These are phyloP conservation scores for Fusarium beomiforme DNA, from an alignment of 2,329 filamentous ascomycete species.

Conservation along the genomic window DNA sequence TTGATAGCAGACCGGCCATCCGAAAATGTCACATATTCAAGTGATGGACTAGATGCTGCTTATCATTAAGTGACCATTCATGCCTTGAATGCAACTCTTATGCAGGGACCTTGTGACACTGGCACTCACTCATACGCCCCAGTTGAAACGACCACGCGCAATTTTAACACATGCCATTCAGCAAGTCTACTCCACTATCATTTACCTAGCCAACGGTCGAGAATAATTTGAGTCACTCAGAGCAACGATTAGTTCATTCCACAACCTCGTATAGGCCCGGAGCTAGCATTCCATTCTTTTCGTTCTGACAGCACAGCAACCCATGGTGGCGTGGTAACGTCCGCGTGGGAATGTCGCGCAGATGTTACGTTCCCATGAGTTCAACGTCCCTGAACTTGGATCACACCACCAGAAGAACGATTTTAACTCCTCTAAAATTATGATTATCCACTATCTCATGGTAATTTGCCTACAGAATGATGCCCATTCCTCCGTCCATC, in stretches of 20 bases:
- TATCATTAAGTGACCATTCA: not conserved
- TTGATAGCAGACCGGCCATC: not conserved
- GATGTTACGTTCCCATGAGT: not conserved
- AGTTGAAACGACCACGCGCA: conserved; percentile 17
- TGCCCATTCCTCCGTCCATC: conserved; percentile 18
- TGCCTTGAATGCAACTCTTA: not conserved
- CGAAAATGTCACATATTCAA: not conserved
- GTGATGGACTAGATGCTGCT: not conserved
- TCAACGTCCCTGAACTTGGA: not conserved
- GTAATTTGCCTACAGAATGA: conserved; percentile 22
- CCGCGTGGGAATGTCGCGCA: conserved; percentile 21
- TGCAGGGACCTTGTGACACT: conserved; percentile 27
- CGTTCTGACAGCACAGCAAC: not conserved
- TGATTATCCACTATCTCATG: conserved; percentile 27
- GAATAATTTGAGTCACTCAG: conserved; percentile 2
- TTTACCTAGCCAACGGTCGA: not conserved
- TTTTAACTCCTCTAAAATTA: conserved; percentile 26
- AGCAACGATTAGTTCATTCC: conserved; percentile 1
- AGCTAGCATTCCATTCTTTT: conserved; percentile 18
- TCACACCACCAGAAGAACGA: not conserved
- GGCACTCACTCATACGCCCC: not conserved
- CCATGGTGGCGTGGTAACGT: conserved; percentile 1
- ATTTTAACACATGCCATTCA: conserved; percentile 31
- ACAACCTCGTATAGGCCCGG: not conserved
- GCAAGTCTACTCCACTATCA: not conserved